Base-by-base conservation (phyloP, 2,329 filamentous ascomycete genomes). In the Blastomyces silverae region DNA sequence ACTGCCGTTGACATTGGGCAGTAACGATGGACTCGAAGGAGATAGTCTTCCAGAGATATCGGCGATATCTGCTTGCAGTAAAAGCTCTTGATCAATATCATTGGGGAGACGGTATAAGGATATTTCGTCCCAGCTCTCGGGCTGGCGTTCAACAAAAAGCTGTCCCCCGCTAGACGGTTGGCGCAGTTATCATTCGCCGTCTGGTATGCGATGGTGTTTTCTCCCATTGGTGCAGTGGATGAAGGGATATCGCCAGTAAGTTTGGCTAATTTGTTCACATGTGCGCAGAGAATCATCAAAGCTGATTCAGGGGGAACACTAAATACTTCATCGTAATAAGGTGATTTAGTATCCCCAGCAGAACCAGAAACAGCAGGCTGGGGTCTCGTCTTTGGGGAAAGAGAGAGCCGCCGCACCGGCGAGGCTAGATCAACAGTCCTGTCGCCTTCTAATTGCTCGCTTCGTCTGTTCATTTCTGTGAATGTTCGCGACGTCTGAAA, bases 1-100 rank as follows among this genome's bases (percentile, higher is more conserved):
- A 97, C 93, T 31, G 89, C 93, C 0, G 92, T 92, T 67, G 90
- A 95, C 85, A 96, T 92, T 3, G 94, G 92, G 73, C 93, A 97
- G 79, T 89, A 97, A 65, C 86, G 86, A 78, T 97, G 92, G 65
- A 97, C 85, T 20, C 93, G 89, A 71, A 87, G 82, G 31, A 97
- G 84, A 73, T 97, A 99, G 68, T 94, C 89, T 72, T 89, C 85
- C 58, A 97, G 83, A 46, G 87, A 84, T 69, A 97, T 93, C 13
- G 89, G 88, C 25, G 94, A 93, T 20, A 91, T 87, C 61, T 87
- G 85, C 75, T 94, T 96, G 68, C 89, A 93, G 80, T 94, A 95
- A 78, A 99, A 99, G 72, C 94, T 94, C 70, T 92, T 65, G 67
- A 65, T 75, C 73, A 66, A 79, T 72, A 64, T 78, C 76, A 39